Conservation (phyloP, 305 asterid species). For the Fraxinus albicans region DNA sequence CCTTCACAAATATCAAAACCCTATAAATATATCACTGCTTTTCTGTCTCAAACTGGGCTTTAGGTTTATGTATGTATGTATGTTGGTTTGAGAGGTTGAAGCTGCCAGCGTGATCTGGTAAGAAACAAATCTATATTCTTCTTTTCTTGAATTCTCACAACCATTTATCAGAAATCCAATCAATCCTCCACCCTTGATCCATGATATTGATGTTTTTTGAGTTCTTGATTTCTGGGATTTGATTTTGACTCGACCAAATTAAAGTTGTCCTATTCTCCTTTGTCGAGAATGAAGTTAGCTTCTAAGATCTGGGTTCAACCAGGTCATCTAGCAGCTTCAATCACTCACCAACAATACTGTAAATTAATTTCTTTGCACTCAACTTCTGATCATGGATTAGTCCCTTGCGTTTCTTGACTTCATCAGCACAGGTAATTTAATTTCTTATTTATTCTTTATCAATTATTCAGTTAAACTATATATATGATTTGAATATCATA, state of each 20-base stretch:
- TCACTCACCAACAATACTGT: constrained; percentile 41
- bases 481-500: background rate
- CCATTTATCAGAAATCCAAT: background rate
- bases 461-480: background rate
- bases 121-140: constrained; percentile 2
- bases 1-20: background rate
- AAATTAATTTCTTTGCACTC: background rate
- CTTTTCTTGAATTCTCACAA: background rate
- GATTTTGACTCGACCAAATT: background rate
- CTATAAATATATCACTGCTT: background rate
- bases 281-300: background rate
- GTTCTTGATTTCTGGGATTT: background rate
- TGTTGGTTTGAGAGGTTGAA: constrained; percentile 61
- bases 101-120: constrained; percentile 72
- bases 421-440: background rate
- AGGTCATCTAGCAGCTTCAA: constrained; percentile 60
- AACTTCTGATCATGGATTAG: background rate
- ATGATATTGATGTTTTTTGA: background rate
- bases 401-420: background rate
- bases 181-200: background rate
- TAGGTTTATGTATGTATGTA: background rate
- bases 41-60: background rate
- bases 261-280: background rate
- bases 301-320: constrained; percentile 21
- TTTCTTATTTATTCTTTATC: background rate